Conservation (phyloP, 768 basidiomycete genomes). For the Phanerochaete carnosa region DNA sequence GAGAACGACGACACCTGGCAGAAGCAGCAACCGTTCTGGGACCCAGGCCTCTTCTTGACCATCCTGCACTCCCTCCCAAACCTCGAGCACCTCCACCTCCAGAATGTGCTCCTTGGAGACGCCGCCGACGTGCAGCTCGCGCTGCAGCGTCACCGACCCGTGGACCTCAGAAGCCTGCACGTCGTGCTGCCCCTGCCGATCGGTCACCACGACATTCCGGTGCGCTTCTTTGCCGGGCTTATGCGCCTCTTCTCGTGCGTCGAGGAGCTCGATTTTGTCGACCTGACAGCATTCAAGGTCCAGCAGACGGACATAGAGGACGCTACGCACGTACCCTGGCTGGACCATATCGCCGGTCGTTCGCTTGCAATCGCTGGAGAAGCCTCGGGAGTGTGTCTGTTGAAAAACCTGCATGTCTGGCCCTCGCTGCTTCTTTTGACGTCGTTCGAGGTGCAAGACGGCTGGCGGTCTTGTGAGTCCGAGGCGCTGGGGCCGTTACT, state of each 20-base stretch:
- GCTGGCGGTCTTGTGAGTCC: neutral
- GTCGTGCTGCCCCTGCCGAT: neutral
- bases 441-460: neutral
- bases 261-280: conserved; percentile 14
- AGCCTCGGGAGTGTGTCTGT: neutral
- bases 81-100: neutral
- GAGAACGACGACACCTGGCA: neutral
- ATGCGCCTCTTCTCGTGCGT: conserved; percentile 48
- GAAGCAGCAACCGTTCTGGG: neutral
- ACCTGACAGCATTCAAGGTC: neutral
- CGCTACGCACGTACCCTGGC: neutral
- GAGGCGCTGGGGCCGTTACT: neutral
- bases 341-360: neutral
- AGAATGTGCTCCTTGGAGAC: neutral
- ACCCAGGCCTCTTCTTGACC: neutral
- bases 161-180: neutral
- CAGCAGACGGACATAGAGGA: neutral
- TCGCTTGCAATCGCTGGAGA: neutral
- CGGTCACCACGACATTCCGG: neutral
- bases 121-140: neutral
- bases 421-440: neutral
- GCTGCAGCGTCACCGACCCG: neutral
- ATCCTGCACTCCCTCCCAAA: neutral
- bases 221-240: conserved; percentile 31
- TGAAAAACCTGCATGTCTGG: neutral